Evolutionary conservation across 225 moss, liverwort and hornwort species (phyloP).

Genomic region (Pseudisothecium myosuroides): DNA sequence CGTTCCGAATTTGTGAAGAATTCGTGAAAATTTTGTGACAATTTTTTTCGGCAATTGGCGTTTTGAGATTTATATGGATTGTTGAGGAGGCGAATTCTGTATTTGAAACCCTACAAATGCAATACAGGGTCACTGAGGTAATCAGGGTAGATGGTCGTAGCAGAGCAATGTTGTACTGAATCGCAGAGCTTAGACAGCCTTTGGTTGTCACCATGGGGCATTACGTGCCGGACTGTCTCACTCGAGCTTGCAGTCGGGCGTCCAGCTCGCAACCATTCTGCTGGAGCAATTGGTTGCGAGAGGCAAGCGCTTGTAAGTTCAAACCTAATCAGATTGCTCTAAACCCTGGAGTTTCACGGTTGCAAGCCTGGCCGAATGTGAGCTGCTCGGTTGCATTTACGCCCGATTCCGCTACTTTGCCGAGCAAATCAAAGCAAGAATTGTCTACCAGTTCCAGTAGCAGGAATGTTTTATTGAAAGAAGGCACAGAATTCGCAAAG

Average conservation of each 20-base stretch:
- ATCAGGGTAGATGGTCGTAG: not conserved
- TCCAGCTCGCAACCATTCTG: not conserved
- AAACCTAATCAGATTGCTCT: not conserved
- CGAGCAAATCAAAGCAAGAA: not conserved
- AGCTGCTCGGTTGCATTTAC: constrained; percentile 9
- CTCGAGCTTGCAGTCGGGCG: not conserved
- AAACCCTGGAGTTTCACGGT: not conserved
- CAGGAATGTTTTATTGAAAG: constrained; percentile 1
- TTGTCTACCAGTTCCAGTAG: not conserved
- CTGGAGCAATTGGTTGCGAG: not conserved
- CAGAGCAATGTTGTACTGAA: not conserved
- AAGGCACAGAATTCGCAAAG: not conserved
- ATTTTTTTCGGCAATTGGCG: not conserved
- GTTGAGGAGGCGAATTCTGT: not conserved
- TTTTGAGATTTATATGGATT: not conserved
- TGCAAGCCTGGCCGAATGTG: constrained; percentile 2
- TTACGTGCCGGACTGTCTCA: not conserved
- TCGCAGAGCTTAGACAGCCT: not conserved
- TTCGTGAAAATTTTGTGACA: not conserved
- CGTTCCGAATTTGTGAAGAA: not conserved
- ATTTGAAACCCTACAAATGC: not conserved
- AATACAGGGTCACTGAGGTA: not conserved
- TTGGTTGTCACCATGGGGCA: constrained; percentile 12
- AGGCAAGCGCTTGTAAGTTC: not conserved
- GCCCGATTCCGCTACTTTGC: not conserved